Conservation (phyloP, 371 early-diverging fungal genomes). For the Nematocida ausubeli region DNA sequence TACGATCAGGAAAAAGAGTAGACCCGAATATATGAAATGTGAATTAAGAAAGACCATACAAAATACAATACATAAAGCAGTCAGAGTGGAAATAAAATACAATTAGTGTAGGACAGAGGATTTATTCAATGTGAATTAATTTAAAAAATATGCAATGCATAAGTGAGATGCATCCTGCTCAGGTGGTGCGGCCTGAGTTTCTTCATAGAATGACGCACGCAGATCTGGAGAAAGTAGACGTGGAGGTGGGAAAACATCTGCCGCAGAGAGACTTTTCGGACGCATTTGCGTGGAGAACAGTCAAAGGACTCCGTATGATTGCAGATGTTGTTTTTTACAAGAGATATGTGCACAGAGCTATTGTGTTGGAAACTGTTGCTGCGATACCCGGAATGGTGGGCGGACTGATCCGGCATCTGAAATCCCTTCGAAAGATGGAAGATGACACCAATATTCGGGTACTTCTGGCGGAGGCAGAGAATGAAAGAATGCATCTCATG, state of each 20-base stretch:
- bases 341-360: slow-evolving; percentile 76
- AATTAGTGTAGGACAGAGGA: neutral
- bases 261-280: slow-evolving; percentile 71
- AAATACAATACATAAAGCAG: no score
- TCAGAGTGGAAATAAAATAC: neutral
- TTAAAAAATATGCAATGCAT: slow-evolving; percentile 10
- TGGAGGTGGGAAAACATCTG: slow-evolving; percentile 44
- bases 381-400: slow-evolving; percentile 85
- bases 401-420: slow-evolving; percentile 77
- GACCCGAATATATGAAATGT: neutral
- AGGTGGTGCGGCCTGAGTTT: slow-evolving; percentile 50
- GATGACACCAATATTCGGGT: slow-evolving; percentile 80
- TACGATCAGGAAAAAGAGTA: slow-evolving; percentile 18
- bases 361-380: slow-evolving; percentile 78
- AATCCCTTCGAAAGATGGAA: slow-evolving; percentile 74
- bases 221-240: slow-evolving; percentile 47
- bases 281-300: slow-evolving; percentile 71
- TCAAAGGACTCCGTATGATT: slow-evolving; percentile 72
- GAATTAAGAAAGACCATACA: neutral
- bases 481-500: slow-evolving; percentile 78
- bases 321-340: slow-evolving; percentile 75
- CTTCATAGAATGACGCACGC: slow-evolving; percentile 10
- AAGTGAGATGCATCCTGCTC: slow-evolving; percentile 39
- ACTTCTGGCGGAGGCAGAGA: slow-evolving; percentile 80
- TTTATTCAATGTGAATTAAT: neutral